phyloP scores from a whole-genome alignment of 2,329 filamentous ascomycete species.

The Cladosporium sp. region DNA sequence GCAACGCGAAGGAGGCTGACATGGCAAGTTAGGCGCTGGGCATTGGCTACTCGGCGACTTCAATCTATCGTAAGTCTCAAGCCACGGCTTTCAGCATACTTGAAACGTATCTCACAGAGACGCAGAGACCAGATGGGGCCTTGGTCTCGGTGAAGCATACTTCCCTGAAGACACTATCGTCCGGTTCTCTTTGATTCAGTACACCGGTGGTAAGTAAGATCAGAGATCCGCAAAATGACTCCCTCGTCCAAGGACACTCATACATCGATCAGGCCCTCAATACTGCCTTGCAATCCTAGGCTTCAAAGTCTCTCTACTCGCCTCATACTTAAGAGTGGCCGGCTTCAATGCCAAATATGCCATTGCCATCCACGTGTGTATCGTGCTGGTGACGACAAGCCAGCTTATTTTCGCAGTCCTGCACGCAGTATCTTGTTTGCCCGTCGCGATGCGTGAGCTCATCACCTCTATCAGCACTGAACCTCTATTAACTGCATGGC shows the following conservation, averaged over 20 bases:
- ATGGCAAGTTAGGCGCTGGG: slow-evolving; percentile 9
- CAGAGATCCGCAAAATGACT: no score
- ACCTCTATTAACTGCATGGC: no score
- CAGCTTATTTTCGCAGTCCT: slow-evolving; percentile 15
- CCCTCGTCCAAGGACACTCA: neutral
- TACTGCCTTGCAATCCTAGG: slow-evolving; percentile 17
- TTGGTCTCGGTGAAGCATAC: slow-evolving; percentile 6
- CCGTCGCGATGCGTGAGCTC: slow-evolving; percentile 14
- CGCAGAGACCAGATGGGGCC: slow-evolving; percentile 15
- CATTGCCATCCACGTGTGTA: slow-evolving; percentile 4
- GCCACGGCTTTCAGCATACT: no score
- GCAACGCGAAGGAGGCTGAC: no score
- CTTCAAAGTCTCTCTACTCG: slow-evolving; percentile 17
- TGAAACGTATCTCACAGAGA: neutral
- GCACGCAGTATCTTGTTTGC: slow-evolving; percentile 15
- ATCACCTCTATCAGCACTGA: no score
- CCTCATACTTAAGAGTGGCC: slow-evolving; percentile 16
- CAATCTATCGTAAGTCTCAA: slow-evolving; percentile 14
- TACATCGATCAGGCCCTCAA: slow-evolving; percentile 7
- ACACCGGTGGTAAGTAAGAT: slow-evolving; percentile 6
- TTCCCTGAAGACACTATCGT: slow-evolving; percentile 13
- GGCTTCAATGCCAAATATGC: slow-evolving; percentile 16
- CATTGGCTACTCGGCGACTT: slow-evolving; percentile 10
- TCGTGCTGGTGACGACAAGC: slow-evolving; percentile 15
- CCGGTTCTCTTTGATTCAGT: slow-evolving; percentile 14